Evolutionary conservation across 2,329 filamentous ascomycete genomes (phyloP), one percentile per base, ranked within the genome.

Genomic region (Penicillium sp.): DNA sequence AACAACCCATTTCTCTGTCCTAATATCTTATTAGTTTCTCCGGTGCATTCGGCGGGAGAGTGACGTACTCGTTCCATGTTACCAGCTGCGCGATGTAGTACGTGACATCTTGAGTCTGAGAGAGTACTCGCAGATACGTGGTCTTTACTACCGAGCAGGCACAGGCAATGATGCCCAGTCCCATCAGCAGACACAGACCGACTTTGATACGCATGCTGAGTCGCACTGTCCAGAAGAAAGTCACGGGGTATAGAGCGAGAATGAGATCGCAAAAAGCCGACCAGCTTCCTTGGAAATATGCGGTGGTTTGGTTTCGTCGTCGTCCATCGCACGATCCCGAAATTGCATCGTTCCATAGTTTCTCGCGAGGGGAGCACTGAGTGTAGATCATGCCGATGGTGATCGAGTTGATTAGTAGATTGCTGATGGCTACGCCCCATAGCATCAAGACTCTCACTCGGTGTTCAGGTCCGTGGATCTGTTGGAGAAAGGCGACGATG

Each of bases 161-260:
- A 4, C 56, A 56, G 3, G 61, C 61, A 5, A 56, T 42, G 13
- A 62, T 35, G 14, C 64, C 65, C 18, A 64, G 41, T 11, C 62
- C 63, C 63, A 67, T 67, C 27, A 68, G 49, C 2, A 53, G 24
- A 43, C 62, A 65, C 20, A 67, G 58, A 5, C 63, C 65, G 14
- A 65, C 46, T 45, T 62, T 64, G 4, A 60, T 59, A 14, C 48
- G 33, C 2, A 51, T 33, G 3, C 55, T 45, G 22, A 60, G 51
- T 30, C 61, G 61, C 22, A 67, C 55, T 3, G 56, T 57, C 51
- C 55, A 58, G 27, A 65, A 59, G 25, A 67, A 60, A 7, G 58
- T 25, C 3, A 64, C 51, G 0, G 64, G 65, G 30, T 64, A 66
- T 33, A 64, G n/a, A 1, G 65, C 62, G 1, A 65, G 54, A 3